These are phyloP conservation scores for Adansonia digitata DNA, from an alignment of 345 rosid species.

Conservation along the genomic window DNA sequence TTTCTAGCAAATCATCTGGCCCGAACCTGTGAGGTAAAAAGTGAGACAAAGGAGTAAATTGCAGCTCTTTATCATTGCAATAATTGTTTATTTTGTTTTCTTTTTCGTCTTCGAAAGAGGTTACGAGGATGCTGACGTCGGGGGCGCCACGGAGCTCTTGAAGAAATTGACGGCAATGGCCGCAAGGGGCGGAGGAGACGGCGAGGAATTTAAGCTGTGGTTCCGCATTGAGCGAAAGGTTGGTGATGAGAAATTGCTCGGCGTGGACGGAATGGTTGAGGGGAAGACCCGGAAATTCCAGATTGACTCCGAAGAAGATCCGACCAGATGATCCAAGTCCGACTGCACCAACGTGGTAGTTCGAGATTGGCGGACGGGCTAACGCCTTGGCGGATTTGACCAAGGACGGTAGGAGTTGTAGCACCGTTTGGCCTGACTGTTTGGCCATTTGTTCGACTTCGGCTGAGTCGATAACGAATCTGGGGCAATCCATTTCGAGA, in stretches of 20 bases:
- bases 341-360: constrained; percentile 72
- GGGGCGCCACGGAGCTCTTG: constrained; percentile 78
- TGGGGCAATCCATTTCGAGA: constrained; percentile 39
- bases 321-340: constrained; percentile 89
- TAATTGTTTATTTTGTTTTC: constrained; percentile 6
- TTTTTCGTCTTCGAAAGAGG: constrained; percentile 12
- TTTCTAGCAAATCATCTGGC: constrained; percentile 65
- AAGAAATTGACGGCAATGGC: constrained; percentile 97
- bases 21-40: constrained; percentile 79
- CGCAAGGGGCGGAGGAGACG: constrained; percentile 95
- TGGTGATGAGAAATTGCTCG: constrained; percentile 91
- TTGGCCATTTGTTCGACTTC: constrained; percentile 72
- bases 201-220: constrained; percentile 45
- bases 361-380: constrained; percentile 83
- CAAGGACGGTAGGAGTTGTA: constrained; percentile 59
- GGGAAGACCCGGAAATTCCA: constrained; percentile 90
- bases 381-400: constrained; percentile 56
- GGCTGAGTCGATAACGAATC: constrained; percentile 57
- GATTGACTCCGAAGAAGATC: constrained; percentile 75
- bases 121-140: constrained; percentile 50
- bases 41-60: constrained; percentile 38
- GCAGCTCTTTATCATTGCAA: constrained; percentile 1
- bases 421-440: constrained; percentile 40
- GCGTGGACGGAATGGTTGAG: constrained; percentile 96
- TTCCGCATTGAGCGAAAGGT: constrained; percentile 68